These are phyloP conservation scores for Fusarium albosuccineum DNA, from an alignment of 2,329 filamentous ascomycete species.

Conservation along the genomic window DNA sequence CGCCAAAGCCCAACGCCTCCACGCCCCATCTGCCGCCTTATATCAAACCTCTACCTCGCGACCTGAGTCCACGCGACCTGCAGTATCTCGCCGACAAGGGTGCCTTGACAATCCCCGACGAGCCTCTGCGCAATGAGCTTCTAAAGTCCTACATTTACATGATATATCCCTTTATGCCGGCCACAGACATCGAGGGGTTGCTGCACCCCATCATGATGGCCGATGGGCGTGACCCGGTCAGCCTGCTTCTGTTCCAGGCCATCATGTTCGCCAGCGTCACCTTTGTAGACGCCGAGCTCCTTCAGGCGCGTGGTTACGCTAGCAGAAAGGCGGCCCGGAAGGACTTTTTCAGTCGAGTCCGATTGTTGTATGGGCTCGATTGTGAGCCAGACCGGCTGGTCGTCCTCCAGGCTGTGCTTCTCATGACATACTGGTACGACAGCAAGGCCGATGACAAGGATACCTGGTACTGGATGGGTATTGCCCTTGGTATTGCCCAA, in stretches of 20 bases:
- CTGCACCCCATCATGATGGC: slow-evolving; percentile 7
- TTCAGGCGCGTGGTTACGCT: slow-evolving; percentile 4
- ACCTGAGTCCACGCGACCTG: slow-evolving; percentile 7
- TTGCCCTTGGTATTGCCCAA: slow-evolving; percentile 16
- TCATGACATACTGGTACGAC: slow-evolving; percentile 30
- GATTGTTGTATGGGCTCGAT: slow-evolving; percentile 17
- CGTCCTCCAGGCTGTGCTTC: slow-evolving; percentile 18
- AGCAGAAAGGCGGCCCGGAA: slow-evolving; percentile 21
- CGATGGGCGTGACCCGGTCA: background rate
- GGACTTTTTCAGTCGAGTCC: slow-evolving; percentile 16
- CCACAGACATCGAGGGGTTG: slow-evolving; percentile 13
- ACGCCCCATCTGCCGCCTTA: slow-evolving; percentile 6
- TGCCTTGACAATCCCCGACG: slow-evolving; percentile 19
- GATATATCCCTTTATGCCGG: slow-evolving; percentile 23
- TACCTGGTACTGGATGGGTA: slow-evolving; percentile 32
- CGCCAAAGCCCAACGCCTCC: background rate
- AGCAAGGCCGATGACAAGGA: slow-evolving; percentile 22
- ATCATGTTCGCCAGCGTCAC: slow-evolving; percentile 30
- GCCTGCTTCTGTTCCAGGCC: slow-evolving; percentile 21
- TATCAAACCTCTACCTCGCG: slow-evolving; percentile 3
- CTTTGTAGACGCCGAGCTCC: slow-evolving; percentile 11
- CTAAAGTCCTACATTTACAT: slow-evolving; percentile 15
- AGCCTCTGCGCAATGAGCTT: slow-evolving; percentile 18
- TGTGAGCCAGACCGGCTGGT: slow-evolving; percentile 13
- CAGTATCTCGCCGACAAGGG: slow-evolving; percentile 19